phyloP scores from a whole-genome alignment of 192 early-diverging fungal genomes.

The Pecoramyces ruminantium region DNA sequence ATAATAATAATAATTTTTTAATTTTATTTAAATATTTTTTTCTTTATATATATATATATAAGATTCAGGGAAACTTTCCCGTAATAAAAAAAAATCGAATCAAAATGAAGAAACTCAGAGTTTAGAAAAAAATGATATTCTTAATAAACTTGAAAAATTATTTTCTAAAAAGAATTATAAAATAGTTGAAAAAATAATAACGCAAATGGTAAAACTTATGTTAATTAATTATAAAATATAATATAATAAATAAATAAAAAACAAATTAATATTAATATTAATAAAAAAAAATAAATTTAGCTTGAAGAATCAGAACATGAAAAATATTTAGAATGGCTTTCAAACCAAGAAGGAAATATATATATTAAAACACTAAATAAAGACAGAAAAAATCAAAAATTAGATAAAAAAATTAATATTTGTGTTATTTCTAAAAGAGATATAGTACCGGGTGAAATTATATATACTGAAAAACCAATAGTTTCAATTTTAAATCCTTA shows the following conservation, averaged over 20 bases:
- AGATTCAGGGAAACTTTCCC: too few relatives aligned
- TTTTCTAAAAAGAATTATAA: neutral
- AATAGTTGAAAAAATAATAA: neutral
- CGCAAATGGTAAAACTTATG: neutral
- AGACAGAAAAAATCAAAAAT: neutral
- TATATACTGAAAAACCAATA: neutral
- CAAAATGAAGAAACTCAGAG: neutral
- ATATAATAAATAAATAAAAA: too few relatives aligned
- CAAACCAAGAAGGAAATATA: neutral
- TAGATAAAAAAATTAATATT: neutral
- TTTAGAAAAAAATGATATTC: neutral
- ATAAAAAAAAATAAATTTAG: too few relatives aligned
- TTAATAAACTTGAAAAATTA: neutral
- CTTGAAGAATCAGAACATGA: neutral
- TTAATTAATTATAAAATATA: too few relatives aligned
- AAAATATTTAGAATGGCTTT: neutral
- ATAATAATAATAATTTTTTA: too few relatives aligned
- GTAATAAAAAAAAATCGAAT: neutral
- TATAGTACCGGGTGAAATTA: neutral
- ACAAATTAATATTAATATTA: too few relatives aligned
- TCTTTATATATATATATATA: too few relatives aligned
- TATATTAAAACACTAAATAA: neutral
- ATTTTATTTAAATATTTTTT: too few relatives aligned
- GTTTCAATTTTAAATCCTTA: neutral
- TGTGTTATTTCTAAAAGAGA: neutral